Evolutionary conservation across 805 yeast genomes (phyloP), one percentile per base, ranked within the genome.

Genomic region (Wickerhamomyces xylosicus): DNA sequence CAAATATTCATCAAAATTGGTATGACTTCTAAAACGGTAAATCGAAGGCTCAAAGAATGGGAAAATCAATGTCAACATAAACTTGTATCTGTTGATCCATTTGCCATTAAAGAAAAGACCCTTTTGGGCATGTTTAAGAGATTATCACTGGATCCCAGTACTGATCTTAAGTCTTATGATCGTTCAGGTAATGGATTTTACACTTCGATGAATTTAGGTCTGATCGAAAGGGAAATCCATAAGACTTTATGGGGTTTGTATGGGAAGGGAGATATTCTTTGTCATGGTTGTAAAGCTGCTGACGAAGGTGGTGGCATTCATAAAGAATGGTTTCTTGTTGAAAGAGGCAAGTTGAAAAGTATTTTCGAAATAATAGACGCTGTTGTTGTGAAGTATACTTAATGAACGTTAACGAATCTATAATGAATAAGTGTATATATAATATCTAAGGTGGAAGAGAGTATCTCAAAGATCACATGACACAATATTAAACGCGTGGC

Each of bases 291-390:
- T 33, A 39, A 37, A 28, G 31, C 29, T 3, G 43, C 31, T 3
- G 35, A 32, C 2, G 16, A 33, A 9, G 41, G 39, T 8, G 39
- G 39, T 21, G 51, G 54, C 2, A 37, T 47, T 3, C 58, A 54
- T 33, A 35, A 43, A 13, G 58, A 54, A 31, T 54, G 58, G 58
- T 54, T 54, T 34, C 36, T 47, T 27, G 39, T 54, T 1, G 46
- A 48, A 7, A 39, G 57, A 32, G 35, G 33, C 2, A 44, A 45
- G 4, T 25, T 52, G 2, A 3, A 3, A 1, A 33, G 28, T 3
- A 41, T 51, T 0, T 50, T 50, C 19, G 4, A 22, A 7, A 28
- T 42, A 1, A 48, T 54, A 8, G 54, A 50, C 32, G 18, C 19
- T 2, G 31, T 42, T 1, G 45, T 39, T 9, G 35, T 17, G 9